A percentile compares a stretch with the other conserved stretches of the same genome.
Evolutionary conservation across 2,329 filamentous ascomycete species (phyloP).

Genomic region (Ambrosiella xylebori): DNA sequence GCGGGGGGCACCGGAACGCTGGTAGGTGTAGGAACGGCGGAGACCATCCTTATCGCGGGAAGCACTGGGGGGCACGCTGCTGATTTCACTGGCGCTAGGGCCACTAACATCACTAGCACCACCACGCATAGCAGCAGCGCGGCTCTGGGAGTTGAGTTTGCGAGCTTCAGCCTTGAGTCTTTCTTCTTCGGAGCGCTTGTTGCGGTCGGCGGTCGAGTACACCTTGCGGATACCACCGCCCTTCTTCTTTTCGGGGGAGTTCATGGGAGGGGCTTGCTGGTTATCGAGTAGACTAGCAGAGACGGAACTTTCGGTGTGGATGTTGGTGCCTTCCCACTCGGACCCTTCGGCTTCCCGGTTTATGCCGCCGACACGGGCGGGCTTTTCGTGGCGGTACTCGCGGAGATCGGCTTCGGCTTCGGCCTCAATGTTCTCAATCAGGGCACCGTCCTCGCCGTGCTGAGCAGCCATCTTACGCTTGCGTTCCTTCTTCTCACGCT

Average conservation of each 20-base stretch:
- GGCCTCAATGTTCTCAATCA: conserved; percentile 45
- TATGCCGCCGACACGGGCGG: conserved; percentile 74
- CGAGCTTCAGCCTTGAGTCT: conserved; percentile 38
- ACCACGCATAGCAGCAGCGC: conserved; percentile 16
- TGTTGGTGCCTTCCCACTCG: conserved; percentile 57
- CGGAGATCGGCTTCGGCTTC: conserved; percentile 52
- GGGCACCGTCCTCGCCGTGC: conserved; percentile 38
- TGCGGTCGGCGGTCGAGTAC: conserved; percentile 41
- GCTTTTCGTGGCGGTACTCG: conserved; percentile 70
- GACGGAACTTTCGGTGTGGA: conserved; percentile 49
- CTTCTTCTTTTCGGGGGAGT: conserved; percentile 30
- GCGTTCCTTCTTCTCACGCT: conserved; percentile 24
- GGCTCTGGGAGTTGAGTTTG: conserved; percentile 36
- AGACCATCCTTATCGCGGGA: conserved; percentile 12
- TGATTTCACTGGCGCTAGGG: conserved; percentile 3
- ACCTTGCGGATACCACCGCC: conserved; percentile 41
- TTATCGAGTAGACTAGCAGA: conserved; percentile 41
- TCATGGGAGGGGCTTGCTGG: conserved; percentile 38
- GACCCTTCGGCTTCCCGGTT: conserved; percentile 69
- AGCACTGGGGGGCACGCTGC: conserved; percentile 1
- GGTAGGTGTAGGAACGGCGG: conserved; percentile 37
- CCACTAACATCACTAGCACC: conserved; percentile 9
- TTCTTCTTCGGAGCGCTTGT: conserved; percentile 33
- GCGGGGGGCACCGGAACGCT: conserved; percentile 21
- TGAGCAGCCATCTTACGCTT: conserved; percentile 23